These are phyloP conservation scores for Dichomitus squalens DNA, from an alignment of 1,284 basidiomycete species.

Conservation along the genomic window DNA sequence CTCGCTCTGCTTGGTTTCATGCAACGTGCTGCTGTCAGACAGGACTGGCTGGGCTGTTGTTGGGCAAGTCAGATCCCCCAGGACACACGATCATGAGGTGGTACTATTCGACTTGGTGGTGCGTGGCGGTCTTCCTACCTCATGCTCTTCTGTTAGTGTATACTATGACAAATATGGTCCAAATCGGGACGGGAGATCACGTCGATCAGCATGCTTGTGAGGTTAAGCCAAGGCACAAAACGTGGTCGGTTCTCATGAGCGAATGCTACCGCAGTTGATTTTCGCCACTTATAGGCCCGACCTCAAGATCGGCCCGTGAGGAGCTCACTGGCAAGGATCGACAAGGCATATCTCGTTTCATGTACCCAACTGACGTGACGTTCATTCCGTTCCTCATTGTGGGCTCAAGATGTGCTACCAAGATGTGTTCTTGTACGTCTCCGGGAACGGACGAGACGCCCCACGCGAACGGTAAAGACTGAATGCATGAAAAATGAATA, in stretches of 20 bases:
- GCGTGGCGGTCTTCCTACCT: neutral
- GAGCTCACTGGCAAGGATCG: conserved; percentile 17
- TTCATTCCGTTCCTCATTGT: neutral
- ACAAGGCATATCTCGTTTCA: neutral
- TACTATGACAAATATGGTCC: too few relatives aligned
- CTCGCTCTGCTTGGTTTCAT: neutral
- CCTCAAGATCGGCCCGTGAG: conserved; percentile 43
- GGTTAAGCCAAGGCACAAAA: neutral
- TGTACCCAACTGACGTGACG: neutral
- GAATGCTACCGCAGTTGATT: conserved; percentile 28
- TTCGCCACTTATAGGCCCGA: conserved; percentile 40
- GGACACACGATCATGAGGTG: neutral
- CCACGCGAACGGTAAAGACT: conserved; percentile 57
- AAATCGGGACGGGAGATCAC: too few relatives aligned
- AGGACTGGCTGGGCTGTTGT: conserved; percentile 5
- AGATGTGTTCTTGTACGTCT: conserved; percentile 67
- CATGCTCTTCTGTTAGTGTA: too few relatives aligned
- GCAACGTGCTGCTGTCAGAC: conserved; percentile 7
- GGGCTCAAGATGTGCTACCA: neutral
- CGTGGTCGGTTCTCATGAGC: conserved; percentile 33
- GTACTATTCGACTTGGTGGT: neutral
- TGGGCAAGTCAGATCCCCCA: too few relatives aligned
- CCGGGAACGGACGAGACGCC: conserved; percentile 57
- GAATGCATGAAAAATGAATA: conserved; percentile 63
- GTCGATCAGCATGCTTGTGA: too few relatives aligned